A percentile compares a stretch with the other conserved stretches of the same genome.
Conservation (phyloP, 164 flowering plant species). For the Stephania japonica region DNA sequence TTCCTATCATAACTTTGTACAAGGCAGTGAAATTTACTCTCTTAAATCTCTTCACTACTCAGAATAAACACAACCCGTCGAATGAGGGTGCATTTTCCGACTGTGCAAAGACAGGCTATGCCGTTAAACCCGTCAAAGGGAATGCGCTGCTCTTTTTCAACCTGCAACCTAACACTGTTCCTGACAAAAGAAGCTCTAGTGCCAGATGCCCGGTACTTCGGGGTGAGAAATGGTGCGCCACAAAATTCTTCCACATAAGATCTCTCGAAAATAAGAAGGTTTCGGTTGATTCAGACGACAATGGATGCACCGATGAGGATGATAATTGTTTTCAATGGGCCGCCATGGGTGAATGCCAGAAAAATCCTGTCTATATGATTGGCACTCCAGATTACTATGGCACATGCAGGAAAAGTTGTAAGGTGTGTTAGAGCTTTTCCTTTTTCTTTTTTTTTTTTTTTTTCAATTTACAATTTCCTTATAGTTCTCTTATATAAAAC, state of each 20-base stretch:
- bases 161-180: conserved; percentile 44
- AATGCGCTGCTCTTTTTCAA: conserved; percentile 73
- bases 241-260: conserved; percentile 48
- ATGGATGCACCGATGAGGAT: conserved; percentile 78
- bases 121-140: conserved; percentile 61
- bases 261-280: conserved; percentile 6
- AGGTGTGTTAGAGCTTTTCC: conserved; percentile 31
- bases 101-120: conserved; percentile 28
- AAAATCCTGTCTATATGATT: conserved; percentile 71
- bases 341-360: conserved; percentile 70
- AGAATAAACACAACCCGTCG: conserved; percentile 23
- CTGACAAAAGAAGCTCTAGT: conserved; percentile 60
- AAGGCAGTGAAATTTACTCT: neutral
- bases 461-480: neutral
- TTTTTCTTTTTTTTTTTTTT: neutral
- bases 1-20: neutral
- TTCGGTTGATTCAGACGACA: conserved; percentile 21
- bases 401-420: conserved; percentile 82
- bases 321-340: conserved; percentile 75
- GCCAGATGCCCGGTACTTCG: conserved; percentile 63
- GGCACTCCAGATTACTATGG: conserved; percentile 82
- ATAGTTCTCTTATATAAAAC: neutral
- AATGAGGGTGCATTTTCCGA: conserved; percentile 42
- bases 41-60: conserved; percentile 1
- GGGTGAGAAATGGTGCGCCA: conserved; percentile 82